Conservation (phyloP, 75 land plant species). For the Chamaecyparis obtusa region DNA sequence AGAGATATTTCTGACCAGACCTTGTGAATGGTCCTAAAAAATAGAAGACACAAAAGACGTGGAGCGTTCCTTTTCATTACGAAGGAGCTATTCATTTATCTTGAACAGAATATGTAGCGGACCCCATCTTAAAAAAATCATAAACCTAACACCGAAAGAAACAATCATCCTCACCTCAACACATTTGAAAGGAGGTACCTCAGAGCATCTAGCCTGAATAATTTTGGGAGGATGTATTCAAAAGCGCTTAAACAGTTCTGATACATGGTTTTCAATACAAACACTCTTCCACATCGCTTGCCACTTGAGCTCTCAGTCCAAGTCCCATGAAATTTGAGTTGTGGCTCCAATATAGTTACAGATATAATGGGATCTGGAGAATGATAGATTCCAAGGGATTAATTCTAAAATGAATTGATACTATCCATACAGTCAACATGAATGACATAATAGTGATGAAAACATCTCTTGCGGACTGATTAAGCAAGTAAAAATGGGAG, state of each 20-base stretch:
- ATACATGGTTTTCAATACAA: not conserved
- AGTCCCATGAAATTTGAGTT: not conserved
- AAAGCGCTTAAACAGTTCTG: constrained; percentile 2
- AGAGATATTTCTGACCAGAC: not conserved
- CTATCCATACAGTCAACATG: no score
- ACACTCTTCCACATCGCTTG: not conserved
- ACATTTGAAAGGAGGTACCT: not conserved
- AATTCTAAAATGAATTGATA: no score
- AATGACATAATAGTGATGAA: not conserved
- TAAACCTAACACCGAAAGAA: not conserved
- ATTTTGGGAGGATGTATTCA: not conserved
- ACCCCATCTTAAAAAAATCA: not conserved
- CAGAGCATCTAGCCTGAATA: not conserved
- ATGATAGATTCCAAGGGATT: no score
- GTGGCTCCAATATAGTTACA: not conserved
- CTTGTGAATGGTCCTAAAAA: not conserved
- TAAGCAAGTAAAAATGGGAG: no score
- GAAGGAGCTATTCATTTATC: not conserved
- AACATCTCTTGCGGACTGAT: no score
- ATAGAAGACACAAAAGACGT: not conserved
- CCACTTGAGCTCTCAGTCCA: not conserved
- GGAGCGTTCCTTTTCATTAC: not conserved
- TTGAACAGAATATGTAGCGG: not conserved
- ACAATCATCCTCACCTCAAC: not conserved
- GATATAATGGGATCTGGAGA: no score